These are phyloP conservation scores for Arabidopsis arenosa DNA, from an alignment of 345 rosid genomes.

Conservation along the genomic window DNA sequence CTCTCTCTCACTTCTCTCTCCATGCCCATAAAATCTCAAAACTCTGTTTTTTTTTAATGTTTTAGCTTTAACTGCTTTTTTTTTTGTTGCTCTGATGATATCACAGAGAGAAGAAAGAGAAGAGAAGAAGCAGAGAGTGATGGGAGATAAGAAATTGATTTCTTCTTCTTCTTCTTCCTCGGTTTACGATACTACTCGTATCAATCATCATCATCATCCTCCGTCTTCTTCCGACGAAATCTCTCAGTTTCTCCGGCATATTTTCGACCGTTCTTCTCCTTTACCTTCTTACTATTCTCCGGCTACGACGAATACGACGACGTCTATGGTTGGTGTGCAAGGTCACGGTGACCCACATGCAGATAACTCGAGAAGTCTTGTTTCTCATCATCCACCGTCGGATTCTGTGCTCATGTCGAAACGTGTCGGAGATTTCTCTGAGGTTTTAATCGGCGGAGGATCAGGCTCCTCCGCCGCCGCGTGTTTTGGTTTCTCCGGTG, in stretches of 20 bases:
- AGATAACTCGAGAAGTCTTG: constrained; percentile 15
- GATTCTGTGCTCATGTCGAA: background rate
- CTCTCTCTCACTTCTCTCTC: constrained; percentile 25
- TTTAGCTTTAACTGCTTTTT: constrained; percentile 35
- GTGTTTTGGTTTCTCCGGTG: constrained; percentile 42
- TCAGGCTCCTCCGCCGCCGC: constrained; percentile 28
- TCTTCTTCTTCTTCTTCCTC: constrained; percentile 43
- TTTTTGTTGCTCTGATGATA: constrained; percentile 1
- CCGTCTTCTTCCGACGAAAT: constrained; percentile 63
- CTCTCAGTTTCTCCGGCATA: constrained; percentile 69
- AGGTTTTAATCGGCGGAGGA: constrained; percentile 38
- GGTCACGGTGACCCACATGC: constrained; percentile 37
- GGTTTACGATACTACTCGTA: constrained; percentile 35
- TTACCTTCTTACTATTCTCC: constrained; percentile 48
- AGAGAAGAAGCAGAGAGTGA: constrained; percentile 34
- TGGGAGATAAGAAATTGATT: constrained; percentile 49
- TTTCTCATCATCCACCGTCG: constrained; percentile 20
- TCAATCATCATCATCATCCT: constrained; percentile 1
- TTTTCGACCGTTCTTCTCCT: constrained; percentile 66
- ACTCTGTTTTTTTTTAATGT: constrained; percentile 26
- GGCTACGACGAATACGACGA: constrained; percentile 22
- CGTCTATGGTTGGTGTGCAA: background rate
- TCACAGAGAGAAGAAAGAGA: constrained; percentile 38
- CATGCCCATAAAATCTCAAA: constrained; percentile 37
- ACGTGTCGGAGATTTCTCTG: constrained; percentile 25